Evolutionary conservation across 495 filamentous ascomycete genomes (phyloP).

Genomic region (Podospora pseudocomata): DNA sequence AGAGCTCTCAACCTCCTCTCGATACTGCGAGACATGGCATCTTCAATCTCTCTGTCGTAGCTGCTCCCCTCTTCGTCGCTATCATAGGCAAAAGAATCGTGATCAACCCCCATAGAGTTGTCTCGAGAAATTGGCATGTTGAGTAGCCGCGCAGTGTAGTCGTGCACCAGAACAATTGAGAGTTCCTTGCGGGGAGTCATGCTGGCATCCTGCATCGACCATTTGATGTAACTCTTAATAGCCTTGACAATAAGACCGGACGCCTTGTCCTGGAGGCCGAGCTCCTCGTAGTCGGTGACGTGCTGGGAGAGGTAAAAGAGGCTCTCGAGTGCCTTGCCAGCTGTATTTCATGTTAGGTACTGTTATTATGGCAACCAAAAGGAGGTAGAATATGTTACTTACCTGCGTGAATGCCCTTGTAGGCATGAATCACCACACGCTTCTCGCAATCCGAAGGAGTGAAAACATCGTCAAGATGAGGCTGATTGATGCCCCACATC

Average conservation of each 20-base stretch:
- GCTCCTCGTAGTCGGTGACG: slow-evolving; percentile 30
- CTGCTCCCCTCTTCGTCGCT: not conserved
- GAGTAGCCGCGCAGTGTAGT: slow-evolving; percentile 19
- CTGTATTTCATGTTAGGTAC: slow-evolving; percentile 20
- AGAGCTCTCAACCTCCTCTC: slow-evolving; percentile 18
- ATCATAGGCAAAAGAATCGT: not conserved
- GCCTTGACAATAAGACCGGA: slow-evolving; percentile 20
- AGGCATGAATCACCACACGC: slow-evolving; percentile 26
- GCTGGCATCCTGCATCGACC: slow-evolving; percentile 27
- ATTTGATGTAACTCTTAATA: slow-evolving; percentile 26
- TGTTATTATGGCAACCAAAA: not conserved
- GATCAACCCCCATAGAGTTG: slow-evolving; percentile 2
- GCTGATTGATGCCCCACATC: slow-evolving; percentile 33
- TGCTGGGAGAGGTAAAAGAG: slow-evolving; percentile 31
- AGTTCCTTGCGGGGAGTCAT: slow-evolving; percentile 14
- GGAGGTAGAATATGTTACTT: not conserved
- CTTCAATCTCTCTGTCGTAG: slow-evolving; percentile 12
- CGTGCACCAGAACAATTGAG: slow-evolving; percentile 21
- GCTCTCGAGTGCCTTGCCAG: slow-evolving; percentile 29
- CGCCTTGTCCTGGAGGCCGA: slow-evolving; percentile 21
- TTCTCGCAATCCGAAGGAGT: slow-evolving; percentile 24
- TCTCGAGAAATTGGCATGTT: not conserved
- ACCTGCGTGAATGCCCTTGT: slow-evolving; percentile 29
- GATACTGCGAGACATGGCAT: slow-evolving; percentile 18
- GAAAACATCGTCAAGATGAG: slow-evolving; percentile 26